Percentiles rank a stretch among this genome's conserved stretches.
Conservation (phyloP, 2,329 filamentous ascomycete species). For the Dendryphion nanum region DNA sequence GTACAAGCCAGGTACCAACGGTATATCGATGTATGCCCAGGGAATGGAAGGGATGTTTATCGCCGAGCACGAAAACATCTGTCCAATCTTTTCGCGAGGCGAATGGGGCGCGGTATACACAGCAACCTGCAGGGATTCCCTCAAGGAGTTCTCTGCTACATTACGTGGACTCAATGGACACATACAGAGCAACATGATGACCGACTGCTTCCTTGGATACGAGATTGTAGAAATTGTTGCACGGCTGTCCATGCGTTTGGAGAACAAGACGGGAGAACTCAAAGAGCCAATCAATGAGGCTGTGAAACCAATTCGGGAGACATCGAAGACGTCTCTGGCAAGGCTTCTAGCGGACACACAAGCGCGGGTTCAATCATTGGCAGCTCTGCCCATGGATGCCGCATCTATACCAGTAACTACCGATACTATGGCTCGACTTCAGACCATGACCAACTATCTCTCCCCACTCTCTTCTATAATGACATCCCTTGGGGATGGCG, state of each 20-base stretch:
- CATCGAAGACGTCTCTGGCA: slow-evolving; percentile 79
- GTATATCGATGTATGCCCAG: slow-evolving; percentile 83
- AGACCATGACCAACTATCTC: slow-evolving; percentile 83
- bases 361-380: slow-evolving; percentile 63
- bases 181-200: slow-evolving; percentile 80
- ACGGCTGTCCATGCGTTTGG: slow-evolving; percentile 73
- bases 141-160: slow-evolving; percentile 82
- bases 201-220: slow-evolving; percentile 92
- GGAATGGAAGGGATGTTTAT: slow-evolving; percentile 84
- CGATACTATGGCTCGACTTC: slow-evolving; percentile 82
- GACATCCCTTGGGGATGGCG: slow-evolving; percentile 87
- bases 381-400: slow-evolving; percentile 73
- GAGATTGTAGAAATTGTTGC: slow-evolving; percentile 92
- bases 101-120: slow-evolving; percentile 81
- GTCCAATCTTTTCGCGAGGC: slow-evolving; percentile 78
- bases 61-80: slow-evolving; percentile 88
- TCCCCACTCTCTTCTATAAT: slow-evolving; percentile 85
- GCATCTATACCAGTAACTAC: slow-evolving; percentile 73
- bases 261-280: slow-evolving; percentile 79
- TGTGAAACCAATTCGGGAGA: slow-evolving; percentile 86
- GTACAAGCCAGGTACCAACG: slow-evolving; percentile 86
- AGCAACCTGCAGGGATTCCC: slow-evolving; percentile 71
- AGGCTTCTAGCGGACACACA: slow-evolving; percentile 83
- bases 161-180: slow-evolving; percentile 86
- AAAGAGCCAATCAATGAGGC: slow-evolving; percentile 81